Evolutionary conservation across 192 early-diverging fungal genomes (phyloP).

Genomic region (Coemansia erecta): DNA sequence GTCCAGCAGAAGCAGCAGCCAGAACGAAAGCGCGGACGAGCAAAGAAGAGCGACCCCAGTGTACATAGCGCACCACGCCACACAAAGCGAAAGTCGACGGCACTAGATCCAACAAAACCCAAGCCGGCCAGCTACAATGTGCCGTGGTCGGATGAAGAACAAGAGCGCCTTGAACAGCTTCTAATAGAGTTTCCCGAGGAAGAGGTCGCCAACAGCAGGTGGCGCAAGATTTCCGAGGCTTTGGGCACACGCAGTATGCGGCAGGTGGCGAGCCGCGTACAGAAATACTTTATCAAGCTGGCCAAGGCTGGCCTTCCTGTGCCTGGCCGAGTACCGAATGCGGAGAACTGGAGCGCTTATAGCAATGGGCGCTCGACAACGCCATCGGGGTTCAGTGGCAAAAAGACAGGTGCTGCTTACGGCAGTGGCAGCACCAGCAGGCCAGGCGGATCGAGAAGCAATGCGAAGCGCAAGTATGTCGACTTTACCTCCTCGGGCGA

Average conservation of each 20-base stretch:
- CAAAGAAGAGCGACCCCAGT: constrained; percentile 7
- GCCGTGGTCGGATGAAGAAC: constrained; percentile 73
- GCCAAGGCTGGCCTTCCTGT: constrained; percentile 69
- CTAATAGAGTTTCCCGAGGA: constrained; percentile 68
- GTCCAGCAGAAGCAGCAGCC: neutral
- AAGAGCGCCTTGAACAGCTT: constrained; percentile 58
- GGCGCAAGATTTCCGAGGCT: constrained; percentile 69
- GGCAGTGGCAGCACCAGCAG: constrained; percentile 26
- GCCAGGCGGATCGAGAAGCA: constrained; percentile 3
- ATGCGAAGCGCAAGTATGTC: constrained; percentile 23
- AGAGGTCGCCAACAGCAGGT: constrained; percentile 64
- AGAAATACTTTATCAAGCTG: constrained; percentile 80
- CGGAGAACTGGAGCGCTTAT: constrained; percentile 33
- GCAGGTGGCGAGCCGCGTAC: constrained; percentile 74
- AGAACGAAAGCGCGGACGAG: constrained; percentile 11
- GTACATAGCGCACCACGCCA: constrained; percentile 4
- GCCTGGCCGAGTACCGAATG: constrained; percentile 62
- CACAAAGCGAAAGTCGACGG: constrained; percentile 11
- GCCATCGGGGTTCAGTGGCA: constrained; percentile 11
- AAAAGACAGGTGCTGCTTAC: constrained; percentile 18
- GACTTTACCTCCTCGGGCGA: constrained; percentile 44
- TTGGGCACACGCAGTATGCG: constrained; percentile 68
- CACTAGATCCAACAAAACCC: constrained; percentile 23
- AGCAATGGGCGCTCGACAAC: constrained; percentile 5
- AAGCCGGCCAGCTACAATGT: constrained; percentile 62